Evolutionary conservation across 768 basidiomycete species (phyloP).

Genomic region (Suillus discolor): DNA sequence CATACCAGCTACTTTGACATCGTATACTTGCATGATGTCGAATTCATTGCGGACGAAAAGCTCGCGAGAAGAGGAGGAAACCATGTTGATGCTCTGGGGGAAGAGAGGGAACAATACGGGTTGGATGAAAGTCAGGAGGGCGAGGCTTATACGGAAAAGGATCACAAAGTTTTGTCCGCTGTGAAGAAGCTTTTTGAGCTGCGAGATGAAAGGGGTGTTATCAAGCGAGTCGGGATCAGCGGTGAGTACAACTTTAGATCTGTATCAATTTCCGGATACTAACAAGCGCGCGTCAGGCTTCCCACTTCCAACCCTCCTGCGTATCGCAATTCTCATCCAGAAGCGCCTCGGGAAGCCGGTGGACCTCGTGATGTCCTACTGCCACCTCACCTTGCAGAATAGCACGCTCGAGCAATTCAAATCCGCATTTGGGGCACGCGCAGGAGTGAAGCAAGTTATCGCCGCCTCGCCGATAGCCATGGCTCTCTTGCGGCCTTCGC

Average conservation of each 20-base stretch:
- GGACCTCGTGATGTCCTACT: constrained; percentile 81
- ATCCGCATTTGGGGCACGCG: constrained; percentile 58
- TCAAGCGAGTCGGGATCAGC: constrained; percentile 78
- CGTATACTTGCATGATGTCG: constrained; percentile 85
- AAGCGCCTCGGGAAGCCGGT: constrained; percentile 68
- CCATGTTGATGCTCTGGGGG: constrained; percentile 54
- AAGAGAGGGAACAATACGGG: constrained; percentile 65
- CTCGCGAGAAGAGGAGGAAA: constrained; percentile 54
- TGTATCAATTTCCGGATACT: not conserved
- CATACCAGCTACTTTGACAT: constrained; percentile 78
- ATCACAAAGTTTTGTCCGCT: constrained; percentile 70
- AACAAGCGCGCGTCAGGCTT: constrained; percentile 51
- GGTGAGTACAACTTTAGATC: constrained; percentile 43
- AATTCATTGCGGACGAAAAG: constrained; percentile 65
- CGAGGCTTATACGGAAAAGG: constrained; percentile 65
- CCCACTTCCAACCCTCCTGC: constrained; percentile 80
- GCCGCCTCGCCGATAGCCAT: constrained; percentile 85
- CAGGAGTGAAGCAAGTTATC: constrained; percentile 66
- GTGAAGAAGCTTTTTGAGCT: constrained; percentile 64
- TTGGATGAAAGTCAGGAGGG: constrained; percentile 58
- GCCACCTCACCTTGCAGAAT: constrained; percentile 79
- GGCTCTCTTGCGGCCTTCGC: constrained; percentile 66
- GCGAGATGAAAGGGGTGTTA: constrained; percentile 65
- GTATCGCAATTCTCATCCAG: constrained; percentile 77
- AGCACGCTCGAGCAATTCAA: constrained; percentile 57